Percentiles rank a stretch among this genome's conserved stretches.
Conservation (phyloP, 768 basidiomycete species). For the Gymnopilus dilepis region DNA sequence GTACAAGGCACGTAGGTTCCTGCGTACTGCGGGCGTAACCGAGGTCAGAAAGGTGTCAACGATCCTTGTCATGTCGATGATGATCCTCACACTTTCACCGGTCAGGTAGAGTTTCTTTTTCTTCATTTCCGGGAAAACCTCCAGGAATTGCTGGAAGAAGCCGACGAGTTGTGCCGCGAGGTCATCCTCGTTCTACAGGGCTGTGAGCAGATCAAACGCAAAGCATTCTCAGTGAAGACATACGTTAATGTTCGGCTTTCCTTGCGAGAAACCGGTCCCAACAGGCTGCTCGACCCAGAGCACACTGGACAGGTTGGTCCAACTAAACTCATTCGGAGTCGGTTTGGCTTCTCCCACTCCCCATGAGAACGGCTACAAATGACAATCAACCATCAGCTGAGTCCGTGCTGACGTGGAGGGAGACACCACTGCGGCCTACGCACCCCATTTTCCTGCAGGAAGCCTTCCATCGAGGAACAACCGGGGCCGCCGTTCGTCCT, state of each 20-base stretch:
- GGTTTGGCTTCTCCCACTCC: slow-evolving; percentile 65
- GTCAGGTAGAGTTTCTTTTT: slow-evolving; percentile 71
- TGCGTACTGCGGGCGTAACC: slow-evolving; percentile 56
- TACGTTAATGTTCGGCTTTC: slow-evolving; percentile 65
- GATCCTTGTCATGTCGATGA: background rate
- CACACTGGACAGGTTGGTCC: slow-evolving; percentile 80
- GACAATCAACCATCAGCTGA: slow-evolving; percentile 7
- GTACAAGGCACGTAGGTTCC: slow-evolving; percentile 64
- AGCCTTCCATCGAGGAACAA: slow-evolving; percentile 74
- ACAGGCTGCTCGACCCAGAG: slow-evolving; percentile 83
- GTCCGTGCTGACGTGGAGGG: slow-evolving; percentile 4
- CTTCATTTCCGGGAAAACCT: slow-evolving; percentile 76
- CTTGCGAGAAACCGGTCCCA: slow-evolving; percentile 80
- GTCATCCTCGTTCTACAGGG: slow-evolving; percentile 50
- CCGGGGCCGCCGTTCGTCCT: slow-evolving; percentile 85
- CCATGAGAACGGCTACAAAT: slow-evolving; percentile 72
- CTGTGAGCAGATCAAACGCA: background rate
- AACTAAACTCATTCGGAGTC: slow-evolving; percentile 68
- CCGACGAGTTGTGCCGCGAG: slow-evolving; percentile 55
- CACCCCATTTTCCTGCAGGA: slow-evolving; percentile 79
- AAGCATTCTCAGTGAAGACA: slow-evolving; percentile 20
- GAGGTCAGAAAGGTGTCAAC: background rate
- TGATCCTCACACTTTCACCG: slow-evolving; percentile 71
- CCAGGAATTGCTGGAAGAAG: slow-evolving; percentile 77
- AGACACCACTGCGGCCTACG: slow-evolving; percentile 23